Evolutionary conservation across 805 yeast species (phyloP).

Genomic region (Yamadazyma sp.): DNA sequence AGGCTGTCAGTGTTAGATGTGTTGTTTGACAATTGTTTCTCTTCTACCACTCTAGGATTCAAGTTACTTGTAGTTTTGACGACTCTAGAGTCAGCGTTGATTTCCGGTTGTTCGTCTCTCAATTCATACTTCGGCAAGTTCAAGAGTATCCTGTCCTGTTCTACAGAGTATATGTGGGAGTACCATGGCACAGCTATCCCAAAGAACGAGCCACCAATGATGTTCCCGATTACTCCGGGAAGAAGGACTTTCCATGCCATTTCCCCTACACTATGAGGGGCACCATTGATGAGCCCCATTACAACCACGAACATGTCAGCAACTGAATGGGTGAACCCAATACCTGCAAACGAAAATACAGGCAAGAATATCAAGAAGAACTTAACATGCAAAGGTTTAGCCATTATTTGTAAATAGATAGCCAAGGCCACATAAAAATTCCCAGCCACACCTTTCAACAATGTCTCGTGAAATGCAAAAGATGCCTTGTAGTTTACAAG

Average conservation of each 20-base stretch:
- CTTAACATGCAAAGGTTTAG: constrained; percentile 77
- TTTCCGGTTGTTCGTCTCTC: constrained; percentile 78
- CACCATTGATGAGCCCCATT: constrained; percentile 67
- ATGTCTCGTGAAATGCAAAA: constrained; percentile 57
- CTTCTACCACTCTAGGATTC: neutral
- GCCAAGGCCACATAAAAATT: constrained; percentile 78
- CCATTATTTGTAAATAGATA: constrained; percentile 73
- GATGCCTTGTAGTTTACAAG: constrained; percentile 46
- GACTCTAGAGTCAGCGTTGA: constrained; percentile 76
- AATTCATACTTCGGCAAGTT: constrained; percentile 68
- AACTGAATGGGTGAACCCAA: constrained; percentile 78
- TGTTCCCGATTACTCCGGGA: constrained; percentile 73
- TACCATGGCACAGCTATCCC: constrained; percentile 69
- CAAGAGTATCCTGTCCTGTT: constrained; percentile 60
- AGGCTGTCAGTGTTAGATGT: constrained; percentile 9
- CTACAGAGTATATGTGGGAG: constrained; percentile 69
- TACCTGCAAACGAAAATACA: constrained; percentile 70
- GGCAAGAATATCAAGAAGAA: constrained; percentile 63
- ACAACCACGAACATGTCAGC: constrained; percentile 77
- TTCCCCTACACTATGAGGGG: constrained; percentile 54
- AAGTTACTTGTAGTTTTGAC: constrained; percentile 41
- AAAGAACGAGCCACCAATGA: constrained; percentile 74
- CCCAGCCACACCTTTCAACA: constrained; percentile 72
- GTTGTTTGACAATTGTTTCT: constrained; percentile 2
- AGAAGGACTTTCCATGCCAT: constrained; percentile 73